Percentiles rank a stretch among this genome's conserved stretches.
Evolutionary conservation across 176 grass and related monocot species (phyloP).

Genomic region (Eleusine indica): DNA sequence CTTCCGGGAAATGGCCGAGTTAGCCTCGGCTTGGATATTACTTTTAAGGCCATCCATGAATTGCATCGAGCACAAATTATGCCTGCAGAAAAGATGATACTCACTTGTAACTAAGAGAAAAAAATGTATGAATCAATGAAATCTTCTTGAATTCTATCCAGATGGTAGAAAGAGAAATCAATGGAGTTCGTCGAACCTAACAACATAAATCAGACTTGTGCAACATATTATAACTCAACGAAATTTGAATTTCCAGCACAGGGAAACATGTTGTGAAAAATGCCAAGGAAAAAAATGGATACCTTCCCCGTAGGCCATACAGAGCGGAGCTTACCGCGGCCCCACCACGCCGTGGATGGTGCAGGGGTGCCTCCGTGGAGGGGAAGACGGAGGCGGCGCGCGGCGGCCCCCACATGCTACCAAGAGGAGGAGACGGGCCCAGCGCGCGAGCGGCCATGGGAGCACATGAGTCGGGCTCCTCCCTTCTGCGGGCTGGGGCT

Average conservation of each 20-base stretch:
- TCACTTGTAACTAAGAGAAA: neutral
- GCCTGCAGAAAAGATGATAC: slow-evolving; percentile 36
- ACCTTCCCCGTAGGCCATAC: slow-evolving; percentile 44
- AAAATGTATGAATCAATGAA: neutral
- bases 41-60: slow-evolving; percentile 45
- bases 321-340: slow-evolving; percentile 31
- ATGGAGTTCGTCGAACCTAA: neutral
- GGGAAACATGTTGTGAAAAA: neutral
- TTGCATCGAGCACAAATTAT: slow-evolving; percentile 38
- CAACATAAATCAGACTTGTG: neutral
- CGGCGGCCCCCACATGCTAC: slow-evolving; percentile 16
- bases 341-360: slow-evolving; percentile 25
- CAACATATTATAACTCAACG: neutral
- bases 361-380: neutral
- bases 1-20: slow-evolving; percentile 27
- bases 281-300: neutral
- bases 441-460: slow-evolving; percentile 43
- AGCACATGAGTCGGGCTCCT: slow-evolving; percentile 25
- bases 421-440: slow-evolving; percentile 5
- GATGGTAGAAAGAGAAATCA: neutral
- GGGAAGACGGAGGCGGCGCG: neutral
- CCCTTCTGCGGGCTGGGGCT: neutral
- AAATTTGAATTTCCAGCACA: neutral
- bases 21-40: slow-evolving; percentile 46
- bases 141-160: neutral